Base-by-base conservation (phyloP, 2,329 filamentous ascomycete species). In the Penicillium sp. region DNA sequence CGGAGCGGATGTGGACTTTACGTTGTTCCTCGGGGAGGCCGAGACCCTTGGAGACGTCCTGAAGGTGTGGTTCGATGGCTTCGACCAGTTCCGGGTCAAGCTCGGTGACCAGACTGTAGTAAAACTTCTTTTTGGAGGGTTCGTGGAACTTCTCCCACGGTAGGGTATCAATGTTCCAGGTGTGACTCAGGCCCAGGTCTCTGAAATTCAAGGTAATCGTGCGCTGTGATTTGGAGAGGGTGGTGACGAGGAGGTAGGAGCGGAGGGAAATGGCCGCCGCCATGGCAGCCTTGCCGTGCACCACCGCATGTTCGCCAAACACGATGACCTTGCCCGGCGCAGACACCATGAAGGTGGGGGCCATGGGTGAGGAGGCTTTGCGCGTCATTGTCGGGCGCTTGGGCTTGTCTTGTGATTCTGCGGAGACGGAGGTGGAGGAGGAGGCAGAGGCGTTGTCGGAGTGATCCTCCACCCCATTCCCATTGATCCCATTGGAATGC, bases 261-360 rank as follows among this genome's bases (percentile, higher is more conserved):
- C 94, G 88, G 27, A 99, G 83, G 27, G 94, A 96, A 55, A 99
- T 95, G 29, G 94, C 88, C 22, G 94, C 95, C 48, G 94, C 94
- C 74, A 99, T 93, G 54, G 94, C 93, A 63, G 92, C 86, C 88
- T 97, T 97, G 69, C 92, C 92, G 70, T 99, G 86, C 18, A 99
- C 94, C n/a, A 97, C 94, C 2, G 94, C 89, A 77, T 99, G 94
- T 74, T 99, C 94, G 62, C 94, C 94, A 76, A 93, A 97, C 49
- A 97, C 90, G 72, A 99, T 99, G 69, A 97, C 94, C 74, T 99
- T 99, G 60, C 93, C 95, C 0, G 94, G 94, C 2, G 95, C 93
- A 14, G 94, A 97, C 53, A 97, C 92, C 90, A 99, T 96, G 72
- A 99, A 99, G 57, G 92, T 80, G 41, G 93, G 92, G 76, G 94